Evolutionary conservation across 306 rosid species (phyloP).

Genomic region (Comarum palustre): DNA sequence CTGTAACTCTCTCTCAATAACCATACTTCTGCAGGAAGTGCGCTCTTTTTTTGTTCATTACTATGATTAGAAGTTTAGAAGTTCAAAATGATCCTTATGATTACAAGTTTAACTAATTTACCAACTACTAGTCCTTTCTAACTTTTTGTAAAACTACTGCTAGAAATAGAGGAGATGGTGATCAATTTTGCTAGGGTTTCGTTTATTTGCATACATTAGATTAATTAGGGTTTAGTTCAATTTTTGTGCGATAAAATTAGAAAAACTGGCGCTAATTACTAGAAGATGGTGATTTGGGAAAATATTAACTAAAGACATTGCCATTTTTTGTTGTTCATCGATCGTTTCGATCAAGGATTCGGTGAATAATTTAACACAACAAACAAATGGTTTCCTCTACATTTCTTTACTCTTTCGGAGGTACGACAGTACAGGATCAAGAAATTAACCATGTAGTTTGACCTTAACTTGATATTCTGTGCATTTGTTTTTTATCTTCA

Average conservation of each 20-base stretch:
- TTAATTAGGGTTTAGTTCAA: no score
- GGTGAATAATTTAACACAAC: not conserved
- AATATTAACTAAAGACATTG: not conserved
- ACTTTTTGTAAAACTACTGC: no score
- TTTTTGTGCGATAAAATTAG: not conserved
- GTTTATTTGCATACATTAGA: no score
- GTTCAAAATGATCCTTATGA: not conserved
- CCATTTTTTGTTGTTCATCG: not conserved
- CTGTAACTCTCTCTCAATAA: constrained; percentile 27
- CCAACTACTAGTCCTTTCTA: no score
- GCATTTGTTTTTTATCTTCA: not conserved
- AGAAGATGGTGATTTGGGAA: not conserved
- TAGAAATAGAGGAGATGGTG: no score
- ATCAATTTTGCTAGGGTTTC: no score
- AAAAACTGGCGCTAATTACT: not conserved
- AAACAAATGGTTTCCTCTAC: not conserved
- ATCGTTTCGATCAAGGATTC: not conserved
- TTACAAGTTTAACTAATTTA: no score
- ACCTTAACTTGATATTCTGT: not conserved
- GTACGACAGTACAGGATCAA: no score
- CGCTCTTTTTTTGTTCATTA: no score
- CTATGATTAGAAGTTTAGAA: no score
- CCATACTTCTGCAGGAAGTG: not conserved
- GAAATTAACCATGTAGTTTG: not conserved
- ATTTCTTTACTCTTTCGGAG: no score